Base-by-base conservation (phyloP, 192 early-diverging fungal genomes). In the Rhizophagus clarus region DNA sequence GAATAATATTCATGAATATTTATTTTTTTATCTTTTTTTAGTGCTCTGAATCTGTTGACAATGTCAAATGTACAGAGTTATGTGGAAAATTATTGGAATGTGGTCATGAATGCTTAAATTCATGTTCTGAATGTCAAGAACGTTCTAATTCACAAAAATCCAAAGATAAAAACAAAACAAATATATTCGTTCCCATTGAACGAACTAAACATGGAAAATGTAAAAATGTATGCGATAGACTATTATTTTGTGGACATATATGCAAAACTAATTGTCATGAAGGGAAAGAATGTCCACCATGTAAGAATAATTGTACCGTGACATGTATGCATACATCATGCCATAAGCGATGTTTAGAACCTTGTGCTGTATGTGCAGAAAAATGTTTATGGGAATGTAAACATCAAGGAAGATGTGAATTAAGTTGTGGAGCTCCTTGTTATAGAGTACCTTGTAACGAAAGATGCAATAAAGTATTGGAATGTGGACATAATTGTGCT, bases 401-500 rank as follows among this genome's bases (percentile, higher is more conserved):
- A 22, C 90, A 91, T 74, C 64, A 85, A 63, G 87, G 85, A 0
- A 15, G 26, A 5, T 91, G 90, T 80, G 26, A 49, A 1, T 75
- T 89, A 63, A 82, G 83, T 15, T 91, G 90, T 45, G 90, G 89
- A 28, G 86, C 82, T 7, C 90, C 90, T 14, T 92, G 91, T 40
- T 76, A 79, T 37, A 84, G 88, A 47, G 81, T 91, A 15, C 91
- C 91, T 3, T 92, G 91, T 61, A 85, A 89, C 75, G 20, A 77
- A 29, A 79, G 88, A 37, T 92, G 91, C 67, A 71, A 72, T 1
- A 85, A 84, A 42, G 14, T 3, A 32, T 74, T 92, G 32, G n/a
- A 64, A 6, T 92, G 91, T 71, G 84, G 85, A 0, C 89, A 90
- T 81, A 76, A 73, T 20, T 92, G 91, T 81, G 76, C 82, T 9